Conservation (phyloP, 1,139 yeast genomes). For the Candida dubliniensis region DNA sequence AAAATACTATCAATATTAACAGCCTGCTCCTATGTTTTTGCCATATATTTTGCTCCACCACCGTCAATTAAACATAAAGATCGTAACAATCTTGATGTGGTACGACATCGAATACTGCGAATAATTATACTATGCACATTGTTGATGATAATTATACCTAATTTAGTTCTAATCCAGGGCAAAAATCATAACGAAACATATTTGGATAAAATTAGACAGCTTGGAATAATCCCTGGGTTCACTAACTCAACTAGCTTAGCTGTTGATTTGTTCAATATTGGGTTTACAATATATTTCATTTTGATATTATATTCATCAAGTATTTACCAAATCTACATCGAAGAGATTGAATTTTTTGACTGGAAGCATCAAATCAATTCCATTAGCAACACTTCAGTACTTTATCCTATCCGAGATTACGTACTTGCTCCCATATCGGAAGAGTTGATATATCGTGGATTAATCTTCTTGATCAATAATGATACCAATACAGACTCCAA, state of each 20-base stretch:
- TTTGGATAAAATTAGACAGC: conserved; percentile 13
- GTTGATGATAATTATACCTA: conserved; percentile 30
- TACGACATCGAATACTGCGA: conserved; percentile 38
- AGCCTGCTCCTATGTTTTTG: conserved; percentile 44
- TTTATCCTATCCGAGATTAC: conserved; percentile 50
- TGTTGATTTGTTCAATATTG: conserved; percentile 26
- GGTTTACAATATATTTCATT: conserved; percentile 31
- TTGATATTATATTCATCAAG: conserved; percentile 60
- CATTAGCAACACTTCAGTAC: too few species aligned
- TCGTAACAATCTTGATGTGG: conserved; percentile 49
- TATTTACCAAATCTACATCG: conserved; percentile 38
- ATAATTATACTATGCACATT: conserved; percentile 32
- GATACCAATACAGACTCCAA: conserved; percentile 15
- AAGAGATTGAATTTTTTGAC: conserved; percentile 7
- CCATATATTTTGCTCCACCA: conserved; percentile 36
- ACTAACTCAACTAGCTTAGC: conserved; percentile 18
- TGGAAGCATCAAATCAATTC: too few species aligned
- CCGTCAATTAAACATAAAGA: conserved; percentile 20
- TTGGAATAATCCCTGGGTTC: conserved; percentile 34
- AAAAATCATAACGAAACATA: conserved; percentile 13
- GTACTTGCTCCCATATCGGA: conserved; percentile 86
- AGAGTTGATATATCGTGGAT: conserved; percentile 75
- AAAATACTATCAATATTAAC: conserved; percentile 21
- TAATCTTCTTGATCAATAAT: conserved; percentile 35
- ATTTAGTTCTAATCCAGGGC: conserved; percentile 5